Base-by-base conservation (phyloP, 2,329 filamentous ascomycete species). In the Blastomyces emzantsi region DNA sequence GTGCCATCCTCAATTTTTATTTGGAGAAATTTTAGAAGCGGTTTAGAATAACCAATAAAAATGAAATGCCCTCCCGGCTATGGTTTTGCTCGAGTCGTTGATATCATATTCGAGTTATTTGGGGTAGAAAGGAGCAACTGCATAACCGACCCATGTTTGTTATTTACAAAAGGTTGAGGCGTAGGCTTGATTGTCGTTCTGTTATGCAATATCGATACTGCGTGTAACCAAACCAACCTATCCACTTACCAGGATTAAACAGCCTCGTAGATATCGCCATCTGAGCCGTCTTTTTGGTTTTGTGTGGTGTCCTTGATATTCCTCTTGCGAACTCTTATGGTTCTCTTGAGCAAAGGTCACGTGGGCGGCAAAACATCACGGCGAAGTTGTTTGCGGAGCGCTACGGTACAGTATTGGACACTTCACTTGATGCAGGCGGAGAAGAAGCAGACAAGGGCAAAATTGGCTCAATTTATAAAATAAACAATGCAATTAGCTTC, bases 401-500 rank as follows among this genome's bases (percentile, higher is more conserved):
- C 19, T 2, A 41, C 33, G 15, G 41, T 17, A 43, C 36, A 6
- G 13, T 33, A 43, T 43, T 39, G 3, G 36, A 43, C 55, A 58
- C 33, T 58, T 58, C 55, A 58, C 36, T 45, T n/a, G 11, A 41
- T 43, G 13, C n/a, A 43, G 8, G 55, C n/a, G 22, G 55, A 61
- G 47, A 49, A 43, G 49, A 25, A 51, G 59, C 43, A 36, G 49
- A n/a, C 47, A 22, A 33, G 47, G 45, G 47, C 49, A n/a, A 58
- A 25, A 36, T 28, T 41, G 55, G 13, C 55, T 43, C 11, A 28
- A 33, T 36, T 33, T 41, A 30, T 33, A 19, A 19, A 62, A 61
- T 56, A 52, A 64, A 63, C n/a, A 62, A 66, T 66, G 65, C 49
- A 56, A 33, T 57, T 43, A 22, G 1, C 25, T 59, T 52, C 54